Conservation (phyloP, 176 grass and related monocot genomes). For the Raddia distichophylla region DNA sequence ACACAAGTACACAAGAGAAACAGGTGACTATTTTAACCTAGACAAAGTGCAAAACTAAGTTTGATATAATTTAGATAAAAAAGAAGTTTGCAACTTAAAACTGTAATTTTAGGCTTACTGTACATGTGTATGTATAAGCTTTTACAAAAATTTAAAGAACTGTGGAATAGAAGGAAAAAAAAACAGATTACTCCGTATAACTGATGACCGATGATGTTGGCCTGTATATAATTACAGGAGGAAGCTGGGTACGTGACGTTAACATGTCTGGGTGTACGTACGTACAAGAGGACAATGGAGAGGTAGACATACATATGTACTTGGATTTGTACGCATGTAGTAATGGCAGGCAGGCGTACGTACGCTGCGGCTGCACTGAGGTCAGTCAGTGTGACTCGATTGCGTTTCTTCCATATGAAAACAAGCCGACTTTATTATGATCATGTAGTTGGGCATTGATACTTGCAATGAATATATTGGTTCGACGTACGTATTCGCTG, state of each 20-base stretch:
- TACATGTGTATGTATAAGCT: too few relatives aligned
- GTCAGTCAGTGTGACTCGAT: not conserved
- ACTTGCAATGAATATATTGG: constrained; percentile 10
- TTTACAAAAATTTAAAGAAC: too few relatives aligned
- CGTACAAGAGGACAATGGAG: constrained; percentile 2
- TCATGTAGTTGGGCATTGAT: not conserved
- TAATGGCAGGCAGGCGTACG: not conserved
- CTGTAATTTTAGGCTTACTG: too few relatives aligned
- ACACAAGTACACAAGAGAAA: too few relatives aligned
- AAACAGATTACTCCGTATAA: too few relatives aligned
- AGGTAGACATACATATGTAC: not conserved
- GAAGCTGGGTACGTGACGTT: not conserved
- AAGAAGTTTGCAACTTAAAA: too few relatives aligned
- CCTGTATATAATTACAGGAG: too few relatives aligned
- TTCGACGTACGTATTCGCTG: not conserved
- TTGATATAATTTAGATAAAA: not conserved
- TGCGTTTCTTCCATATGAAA: not conserved
- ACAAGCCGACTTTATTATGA: not conserved
- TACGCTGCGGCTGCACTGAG: not conserved
- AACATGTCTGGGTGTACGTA: not conserved
- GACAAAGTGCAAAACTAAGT: too few relatives aligned
- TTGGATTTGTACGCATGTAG: constrained; percentile 13
- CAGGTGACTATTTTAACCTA: too few relatives aligned
- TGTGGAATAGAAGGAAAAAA: too few relatives aligned
- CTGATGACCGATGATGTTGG: too few relatives aligned